Percentiles rank a stretch among this genome's conserved stretches.
Conservation (phyloP, 441 rosid genomes). For the Codiaeum variegatum region DNA sequence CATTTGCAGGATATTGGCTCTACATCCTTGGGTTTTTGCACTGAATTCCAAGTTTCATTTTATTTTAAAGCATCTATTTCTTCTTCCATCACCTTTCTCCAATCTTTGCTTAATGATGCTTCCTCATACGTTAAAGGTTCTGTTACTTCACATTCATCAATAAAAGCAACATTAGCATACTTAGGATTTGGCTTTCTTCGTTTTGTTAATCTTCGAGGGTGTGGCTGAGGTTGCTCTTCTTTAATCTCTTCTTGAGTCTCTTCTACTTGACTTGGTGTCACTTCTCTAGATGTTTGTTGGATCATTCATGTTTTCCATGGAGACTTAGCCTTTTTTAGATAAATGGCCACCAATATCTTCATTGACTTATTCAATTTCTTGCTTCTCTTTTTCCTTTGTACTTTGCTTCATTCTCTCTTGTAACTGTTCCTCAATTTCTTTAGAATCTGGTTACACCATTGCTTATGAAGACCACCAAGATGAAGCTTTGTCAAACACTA, state of each 20-base stretch:
- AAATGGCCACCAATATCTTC: neutral
- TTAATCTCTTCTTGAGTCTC: too few species aligned
- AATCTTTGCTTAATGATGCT: slow-evolving; percentile 6
- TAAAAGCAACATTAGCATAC: slow-evolving; percentile 5
- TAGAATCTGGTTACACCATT: neutral
- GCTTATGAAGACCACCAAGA: neutral
- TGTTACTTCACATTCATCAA: neutral
- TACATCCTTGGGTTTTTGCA: neutral
- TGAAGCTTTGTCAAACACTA: slow-evolving; percentile 4
- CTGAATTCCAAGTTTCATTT: slow-evolving; percentile 15
- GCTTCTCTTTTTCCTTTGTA: neutral
- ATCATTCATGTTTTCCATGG: neutral
- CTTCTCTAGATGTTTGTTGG: too few species aligned
- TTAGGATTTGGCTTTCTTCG: neutral
- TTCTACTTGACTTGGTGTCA: too few species aligned
- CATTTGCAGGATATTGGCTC: slow-evolving; percentile 19
- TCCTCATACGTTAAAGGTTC: slow-evolving; percentile 7
- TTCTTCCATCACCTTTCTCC: slow-evolving; percentile 11
- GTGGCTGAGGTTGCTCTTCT: too few species aligned
- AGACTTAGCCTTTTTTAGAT: neutral
- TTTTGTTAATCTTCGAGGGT: neutral
- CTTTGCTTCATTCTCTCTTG: neutral
- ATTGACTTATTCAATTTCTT: neutral
- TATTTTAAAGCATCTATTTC: neutral
- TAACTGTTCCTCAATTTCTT: neutral